Percentiles rank a stretch among this genome's conserved stretches.
Evolutionary conservation across 208 protist species (phyloP).

Genomic region (Wallacemonas sp.): DNA sequence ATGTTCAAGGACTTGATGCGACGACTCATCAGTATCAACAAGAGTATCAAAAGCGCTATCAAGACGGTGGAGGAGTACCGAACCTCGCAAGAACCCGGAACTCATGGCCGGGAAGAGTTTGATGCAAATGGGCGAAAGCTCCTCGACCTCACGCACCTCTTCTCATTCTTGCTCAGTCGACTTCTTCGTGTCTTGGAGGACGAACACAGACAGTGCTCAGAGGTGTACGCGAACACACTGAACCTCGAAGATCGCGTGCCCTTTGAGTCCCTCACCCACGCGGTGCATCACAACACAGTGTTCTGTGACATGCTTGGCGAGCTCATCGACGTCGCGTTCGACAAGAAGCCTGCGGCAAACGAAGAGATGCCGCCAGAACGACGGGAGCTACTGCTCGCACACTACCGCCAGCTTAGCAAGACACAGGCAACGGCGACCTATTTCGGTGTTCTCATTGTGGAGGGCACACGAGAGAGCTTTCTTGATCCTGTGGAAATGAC

Average conservation of each 20-base stretch:
- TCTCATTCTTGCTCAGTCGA: conserved; percentile 29
- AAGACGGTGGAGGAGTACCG: conserved; percentile 19
- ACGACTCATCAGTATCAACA: conserved; percentile 6
- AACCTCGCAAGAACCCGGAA: conserved; percentile 14
- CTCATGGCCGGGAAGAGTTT: conserved; percentile 2
- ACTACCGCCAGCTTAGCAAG: conserved; percentile 46
- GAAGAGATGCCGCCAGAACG: conserved; percentile 20
- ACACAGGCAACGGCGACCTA: conserved; percentile 61
- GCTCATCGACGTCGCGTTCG: conserved; percentile 48
- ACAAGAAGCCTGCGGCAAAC: conserved; percentile 35
- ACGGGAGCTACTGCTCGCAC: conserved; percentile 31
- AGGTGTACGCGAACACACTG: conserved; percentile 71
- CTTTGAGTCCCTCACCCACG: conserved; percentile 73
- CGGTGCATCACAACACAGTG: conserved; percentile 70
- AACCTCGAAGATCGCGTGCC: conserved; percentile 75
- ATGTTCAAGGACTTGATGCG: conserved; percentile 45
- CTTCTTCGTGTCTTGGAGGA: conserved; percentile 64
- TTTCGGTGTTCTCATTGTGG: conserved; percentile 66
- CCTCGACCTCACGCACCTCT: conserved; percentile 18
- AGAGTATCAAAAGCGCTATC: conserved; percentile 26
- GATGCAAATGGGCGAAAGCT: conserved; percentile 1
- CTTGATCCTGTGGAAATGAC: conserved; percentile 73
- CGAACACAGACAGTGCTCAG: conserved; percentile 66
- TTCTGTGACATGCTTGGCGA: conserved; percentile 85
- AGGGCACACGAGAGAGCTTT: conserved; percentile 83